Base-by-base conservation (phyloP, 805 yeast species). In the Starmerella powellii region DNA sequence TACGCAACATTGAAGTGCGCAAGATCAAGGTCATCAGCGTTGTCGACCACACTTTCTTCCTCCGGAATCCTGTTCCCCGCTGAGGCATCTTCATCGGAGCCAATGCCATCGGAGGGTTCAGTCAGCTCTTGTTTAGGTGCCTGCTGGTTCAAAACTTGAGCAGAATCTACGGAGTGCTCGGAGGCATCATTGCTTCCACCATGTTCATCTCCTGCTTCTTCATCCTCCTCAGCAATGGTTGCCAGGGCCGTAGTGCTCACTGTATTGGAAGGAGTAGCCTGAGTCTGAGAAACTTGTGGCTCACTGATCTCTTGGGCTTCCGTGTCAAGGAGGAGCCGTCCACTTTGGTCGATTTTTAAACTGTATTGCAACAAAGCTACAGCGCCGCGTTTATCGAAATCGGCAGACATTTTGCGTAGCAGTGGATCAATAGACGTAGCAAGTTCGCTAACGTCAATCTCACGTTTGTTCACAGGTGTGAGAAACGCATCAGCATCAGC, bases 271-370 rank as follows among this genome's bases (percentile, higher is more conserved):
- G n/a, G n/a, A n/a, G n/a, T n/a, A n/a, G n/a, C n/a, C n/a, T n/a
- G n/a, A n/a, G n/a, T n/a, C n/a, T n/a, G n/a, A n/a, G n/a, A n/a
- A n/a, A n/a, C n/a, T n/a, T n/a, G n/a, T n/a, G n/a, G n/a, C n/a
- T n/a, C 36, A 4, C 26, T 17, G 8, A 26, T 15, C 11, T 20
- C 42, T 19, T 62, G 63, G 53, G 67, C 73, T 47, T 84, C 67
- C 47, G 84, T 87, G 44, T 73, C 68, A 35, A 83, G 73, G 8
- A 78, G 71, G 24, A 73, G 69, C 75, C 91, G 74, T 45, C 83
- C 76, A 37, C 63, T 60, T 42, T 64, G 67, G 61, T 62, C 63
- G 58, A 61, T 56, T 57, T 71, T 53, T 57, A 75, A 42, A 63
- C 68, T 48, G 61, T 66, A 57, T 81, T 82, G 57, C n/a, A 62